Base-by-base conservation (phyloP, 1,284 basidiomycete species). In the Crucibulum parvulum region DNA sequence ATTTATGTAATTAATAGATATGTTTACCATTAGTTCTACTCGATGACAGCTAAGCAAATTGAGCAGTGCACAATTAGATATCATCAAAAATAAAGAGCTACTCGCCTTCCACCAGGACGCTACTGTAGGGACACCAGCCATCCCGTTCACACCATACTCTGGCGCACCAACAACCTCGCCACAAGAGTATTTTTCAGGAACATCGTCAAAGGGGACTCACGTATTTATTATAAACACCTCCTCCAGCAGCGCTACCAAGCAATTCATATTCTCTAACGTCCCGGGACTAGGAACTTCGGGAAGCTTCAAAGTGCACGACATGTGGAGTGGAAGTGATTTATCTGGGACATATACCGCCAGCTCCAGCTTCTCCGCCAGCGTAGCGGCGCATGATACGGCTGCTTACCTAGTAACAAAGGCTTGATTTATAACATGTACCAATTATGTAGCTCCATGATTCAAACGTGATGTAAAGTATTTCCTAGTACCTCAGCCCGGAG, bases 71-170 rank as follows among this genome's bases (percentile, higher is more conserved):
- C 79, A 86, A 65, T 59, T 86, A 5, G 68, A 73, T 7, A 84
- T 87, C 51, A 77, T 86, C 57, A 84, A 74, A 52, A 87, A 87
- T 66, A 56, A 71, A 4, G 84, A 86, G 61, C 73, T 87, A 4
- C 74, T 87, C 52, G 84, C 81, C 2, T 86, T 87, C 76, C 77
- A 81, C 59, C 85, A 87, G 70, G 85, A 87, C 62, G 46, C 68
- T 0, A 77, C 65, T 4, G 56, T 84, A 36, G 84, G 83, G 7
- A 75, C 73, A 4, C 80, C 85, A 0, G 84, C 84, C 2, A 72
- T 67, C 47, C 84, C 84, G 8, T 85, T 86, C 74, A 77, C 73
- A 31, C 72, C 83, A 1, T 76, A 73, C 13, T 64, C 78, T 18
- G 69, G 69, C 13, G 72, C 79, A 3, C 70, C 79, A 3, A 71